Evolutionary conservation across 1,139 yeast genomes (phyloP), one percentile per base, ranked within the genome.

Genomic region (Pichia sp.): DNA sequence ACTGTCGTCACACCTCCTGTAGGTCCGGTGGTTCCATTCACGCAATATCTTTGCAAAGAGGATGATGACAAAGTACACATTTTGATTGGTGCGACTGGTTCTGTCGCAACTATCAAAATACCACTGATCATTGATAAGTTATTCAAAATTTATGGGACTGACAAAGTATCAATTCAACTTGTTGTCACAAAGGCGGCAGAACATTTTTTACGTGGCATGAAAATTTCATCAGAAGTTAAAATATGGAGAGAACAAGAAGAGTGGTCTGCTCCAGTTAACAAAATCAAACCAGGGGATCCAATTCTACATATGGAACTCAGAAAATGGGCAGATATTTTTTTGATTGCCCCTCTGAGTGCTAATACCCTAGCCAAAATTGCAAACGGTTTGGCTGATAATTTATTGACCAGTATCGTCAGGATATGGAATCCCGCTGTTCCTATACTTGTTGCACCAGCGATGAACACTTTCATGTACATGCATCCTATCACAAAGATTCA

Each of bases 381-480:
- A 5, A 84, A 88, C 63, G 99, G 99, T 1, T 77, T 93, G 42
- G 86, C 96, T 54, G 98, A 93, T 69, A 93, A 93, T 66, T 75
- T 93, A 54, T 70, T 86, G 51, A 85, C 98, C 0, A 84, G 91
- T 18, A 87, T 90, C 39, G 77, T 91, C 8, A 76, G 98, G 55
- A 86, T 93, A 4, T 93, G 99, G 99, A 90, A 90, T 60, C 95
- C 96, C 1, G 80, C 81, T 53, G 82, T 83, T 54, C 96, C 97
- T 1, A 83, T 93, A 31, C 70, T 91, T 50, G 80, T 89, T 43
- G 99, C 98, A 0, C 99, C 99, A 3, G 97, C 98, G 0, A 91
- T 93, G 98, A 91, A 93, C 64, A 90, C 98, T 1, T 85, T 87
- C 63, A 91, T 93, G 95, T 93, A 90, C 70, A 89, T 93, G 25